phyloP scores from a whole-genome alignment of 306 rosid genomes.

The Castanopsis chinensis region DNA sequence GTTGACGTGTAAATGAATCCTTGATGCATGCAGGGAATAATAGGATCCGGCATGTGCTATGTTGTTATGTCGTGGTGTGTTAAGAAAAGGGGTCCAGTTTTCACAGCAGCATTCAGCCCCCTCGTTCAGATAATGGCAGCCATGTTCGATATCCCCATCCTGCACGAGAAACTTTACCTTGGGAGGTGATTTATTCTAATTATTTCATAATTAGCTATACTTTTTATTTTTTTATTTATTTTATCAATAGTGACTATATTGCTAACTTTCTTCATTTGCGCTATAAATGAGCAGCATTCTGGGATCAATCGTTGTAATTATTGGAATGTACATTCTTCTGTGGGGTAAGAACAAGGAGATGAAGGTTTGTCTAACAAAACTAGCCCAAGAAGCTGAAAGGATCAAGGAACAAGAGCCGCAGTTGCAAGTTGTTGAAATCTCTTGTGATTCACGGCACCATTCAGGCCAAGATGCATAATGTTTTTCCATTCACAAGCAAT shows the following conservation, averaged over 20 bases:
- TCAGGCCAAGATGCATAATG: conserved; percentile 13
- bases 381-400: conserved; percentile 40
- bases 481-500: background rate
- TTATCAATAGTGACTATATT: background rate
- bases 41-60: conserved; percentile 79
- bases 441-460: conserved; percentile 40
- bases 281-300: conserved; percentile 39
- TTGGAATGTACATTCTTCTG: conserved; percentile 77
- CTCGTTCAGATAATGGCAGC: conserved; percentile 85
- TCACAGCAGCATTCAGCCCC: conserved; percentile 92
- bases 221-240: background rate
- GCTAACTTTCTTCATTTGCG: conserved; percentile 12
- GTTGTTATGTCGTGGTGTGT: conserved; percentile 99
- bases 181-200: conserved; percentile 53
- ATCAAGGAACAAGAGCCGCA: conserved; percentile 50
- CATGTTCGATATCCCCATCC: conserved; percentile 67
- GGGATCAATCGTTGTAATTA: conserved; percentile 73
- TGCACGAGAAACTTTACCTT: conserved; percentile 71
- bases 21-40: conserved; percentile 61
- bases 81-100: conserved; percentile 87
- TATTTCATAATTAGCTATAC: background rate
- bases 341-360: conserved; percentile 89
- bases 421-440: conserved; percentile 34
- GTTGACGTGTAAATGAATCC: conserved; percentile 6
- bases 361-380: conserved; percentile 37